Base-by-base conservation (phyloP, 495 filamentous ascomycete species). In the Hypoxylon lienhwacheense region DNA sequence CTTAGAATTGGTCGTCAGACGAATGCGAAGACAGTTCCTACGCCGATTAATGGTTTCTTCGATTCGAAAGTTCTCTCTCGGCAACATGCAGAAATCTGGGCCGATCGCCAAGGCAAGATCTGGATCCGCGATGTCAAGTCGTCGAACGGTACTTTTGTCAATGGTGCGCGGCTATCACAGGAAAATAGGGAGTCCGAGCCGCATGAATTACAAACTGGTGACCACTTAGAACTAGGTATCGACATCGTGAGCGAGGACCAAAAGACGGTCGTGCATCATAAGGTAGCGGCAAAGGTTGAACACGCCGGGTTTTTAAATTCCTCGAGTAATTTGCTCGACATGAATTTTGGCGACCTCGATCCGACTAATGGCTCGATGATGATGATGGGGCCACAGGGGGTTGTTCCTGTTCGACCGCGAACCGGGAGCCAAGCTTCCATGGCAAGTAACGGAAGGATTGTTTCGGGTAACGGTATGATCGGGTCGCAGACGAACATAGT, bases 171-270 rank as follows among this genome's bases (percentile, higher is more conserved):
- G 17, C 67, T 98, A 40, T 97, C 93, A 6, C 87, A 81, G 20
- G 93, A 98, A 63, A 97, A 96, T 61, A 80, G 89, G 53, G 93
- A 98, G 61, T 96, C 91, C 1, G 93, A 98, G 32, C 90, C 93
- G 0, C 89, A 96, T 58, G 90, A 96, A 61, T 72, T 98, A 19
- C 83, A 89, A 49, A 88, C 91, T 48, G 81, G 87, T 56, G 93
- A 97, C 66, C 85, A 91, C 29, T 71, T 98, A 21, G 93, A 98
- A 64, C 73, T 98, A 33, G 93, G 93, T 35, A 98, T 98, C 46
- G 93, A 98, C 68, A 98, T 98, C 60, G 91, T 98, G 15, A 92
- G 89, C 63, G 93, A 98, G 65, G 93, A 98, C 67, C 92, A 97
- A 66, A 97, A 95, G 71, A 96, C 90, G 0, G 88, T 98, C 24